Evolutionary conservation across 192 early-diverging fungal species (phyloP).

Genomic region (Gryganskiella cystojenkinii): DNA sequence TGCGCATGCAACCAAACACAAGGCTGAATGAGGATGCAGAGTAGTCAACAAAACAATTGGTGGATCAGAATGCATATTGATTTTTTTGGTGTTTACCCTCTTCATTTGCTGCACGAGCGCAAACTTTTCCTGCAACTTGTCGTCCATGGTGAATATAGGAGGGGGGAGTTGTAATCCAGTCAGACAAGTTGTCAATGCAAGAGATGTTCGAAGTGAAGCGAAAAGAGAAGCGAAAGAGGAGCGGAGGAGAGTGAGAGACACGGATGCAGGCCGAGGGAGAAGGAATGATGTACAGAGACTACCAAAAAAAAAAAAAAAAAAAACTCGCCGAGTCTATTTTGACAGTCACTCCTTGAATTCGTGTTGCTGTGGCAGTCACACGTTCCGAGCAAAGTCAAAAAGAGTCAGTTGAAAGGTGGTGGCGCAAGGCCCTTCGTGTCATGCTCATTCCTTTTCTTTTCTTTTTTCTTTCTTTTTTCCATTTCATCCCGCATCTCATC

Average conservation of each 20-base stretch:
- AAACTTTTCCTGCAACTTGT: slow-evolving; percentile 49
- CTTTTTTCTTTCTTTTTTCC: no score
- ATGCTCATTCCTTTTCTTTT: no score
- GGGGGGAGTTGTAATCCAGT: not conserved
- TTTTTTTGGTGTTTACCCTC: slow-evolving; percentile 16
- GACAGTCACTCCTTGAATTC: no score
- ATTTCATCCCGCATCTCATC: no score
- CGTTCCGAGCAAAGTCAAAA: no score
- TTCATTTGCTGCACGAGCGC: slow-evolving; percentile 49
- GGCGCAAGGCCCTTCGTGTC: no score
- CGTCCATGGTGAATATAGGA: slow-evolving; percentile 12
- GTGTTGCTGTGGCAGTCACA: no score
- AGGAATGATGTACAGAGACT: not conserved
- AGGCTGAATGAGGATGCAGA: not conserved
- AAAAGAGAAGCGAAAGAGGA: no score
- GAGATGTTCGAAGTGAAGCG: no score
- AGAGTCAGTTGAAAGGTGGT: no score
- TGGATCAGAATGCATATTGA: not conserved
- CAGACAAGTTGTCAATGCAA: no score
- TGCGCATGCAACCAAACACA: not conserved
- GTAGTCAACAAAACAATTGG: not conserved
- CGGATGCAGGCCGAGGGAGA: not conserved
- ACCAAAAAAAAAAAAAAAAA: not conserved
- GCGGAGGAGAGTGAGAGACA: not conserved
- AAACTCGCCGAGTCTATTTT: not conserved